Evolutionary conservation across 805 yeast genomes (phyloP), one percentile per base, ranked within the genome.

Genomic region (Millerozyma acaciae): DNA sequence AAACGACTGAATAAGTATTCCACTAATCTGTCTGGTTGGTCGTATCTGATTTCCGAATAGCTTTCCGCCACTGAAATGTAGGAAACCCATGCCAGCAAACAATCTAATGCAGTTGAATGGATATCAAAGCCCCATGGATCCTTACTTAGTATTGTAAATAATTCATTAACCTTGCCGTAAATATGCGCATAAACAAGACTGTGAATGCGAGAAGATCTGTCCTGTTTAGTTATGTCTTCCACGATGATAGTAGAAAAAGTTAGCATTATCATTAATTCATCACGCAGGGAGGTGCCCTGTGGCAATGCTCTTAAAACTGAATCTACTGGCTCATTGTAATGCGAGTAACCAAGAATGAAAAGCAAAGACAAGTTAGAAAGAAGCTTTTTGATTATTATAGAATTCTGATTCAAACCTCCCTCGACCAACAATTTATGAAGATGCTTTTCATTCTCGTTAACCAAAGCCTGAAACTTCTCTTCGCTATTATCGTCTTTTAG

Each of bases 301-400:
- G 47, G 34, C 2, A 36, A 16, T 16, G 18, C 12, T 15, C 14
- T 25, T 10, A 46, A 25, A 3, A 46, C 32, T 1, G 62, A 39
- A 1, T 44, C 22, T 18, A 75, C 34, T 1, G 80, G 78, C 30
- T 64, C 46, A 5, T 34, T 28, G 73, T 78, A 75, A 3, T 38
- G 31, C 1, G 47, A 36, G 26, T 56, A 58, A 36, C 64, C 55
- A 29, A 59, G 54, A 21, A 68, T 54, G 51, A 63, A 81, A 3
- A 76, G 48, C 21, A 75, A 48, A 3, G 79, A 65, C 19, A 80
- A 45, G 30, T 77, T 72, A 5, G 83, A 70, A 32, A 82, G 53
- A 32, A 83, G 51, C 46, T 84, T 84, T 38, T 66, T 70, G 16
- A 76, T 54, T n/a, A 81, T 73, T 44, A 79, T 39, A 22, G 43